phyloP scores from a whole-genome alignment of 2,329 filamentous ascomycete genomes.

The Aspergillus tamarii region DNA sequence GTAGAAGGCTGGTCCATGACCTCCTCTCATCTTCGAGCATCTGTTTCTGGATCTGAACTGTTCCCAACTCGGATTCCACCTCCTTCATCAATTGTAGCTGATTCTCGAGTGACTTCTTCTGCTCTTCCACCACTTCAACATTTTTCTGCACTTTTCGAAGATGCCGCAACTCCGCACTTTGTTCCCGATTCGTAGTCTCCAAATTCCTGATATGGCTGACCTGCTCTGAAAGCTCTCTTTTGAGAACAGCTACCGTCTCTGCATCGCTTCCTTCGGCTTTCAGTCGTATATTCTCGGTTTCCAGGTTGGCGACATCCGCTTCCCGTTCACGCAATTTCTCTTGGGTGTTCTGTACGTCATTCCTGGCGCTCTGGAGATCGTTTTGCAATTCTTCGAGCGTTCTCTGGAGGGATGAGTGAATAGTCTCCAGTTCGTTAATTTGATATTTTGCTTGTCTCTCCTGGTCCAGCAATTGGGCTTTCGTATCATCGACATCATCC shows the following conservation, averaged over 20 bases:
- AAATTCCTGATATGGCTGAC: slow-evolving; percentile 86
- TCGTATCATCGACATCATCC: slow-evolving; percentile 82
- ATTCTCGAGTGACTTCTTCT: slow-evolving; percentile 81
- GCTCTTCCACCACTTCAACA: slow-evolving; percentile 92
- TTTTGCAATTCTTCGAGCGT: slow-evolving; percentile 55
- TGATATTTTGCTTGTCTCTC: slow-evolving; percentile 67
- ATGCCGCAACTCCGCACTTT: slow-evolving; percentile 77
- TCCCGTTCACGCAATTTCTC: slow-evolving; percentile 71
- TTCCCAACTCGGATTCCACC: slow-evolving; percentile 75
- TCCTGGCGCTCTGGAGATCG: slow-evolving; percentile 59
- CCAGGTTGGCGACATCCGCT: slow-evolving; percentile 70
- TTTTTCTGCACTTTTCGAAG: slow-evolving; percentile 80
- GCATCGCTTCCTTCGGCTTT: slow-evolving; percentile 86
- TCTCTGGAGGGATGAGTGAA: slow-evolving; percentile 61
- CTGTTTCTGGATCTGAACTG: slow-evolving; percentile 80
- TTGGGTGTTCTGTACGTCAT: slow-evolving; percentile 64
- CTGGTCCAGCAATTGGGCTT: slow-evolving; percentile 71
- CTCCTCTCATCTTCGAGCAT: slow-evolving; percentile 84
- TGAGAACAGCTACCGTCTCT: slow-evolving; percentile 82
- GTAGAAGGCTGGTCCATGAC: slow-evolving; percentile 84
- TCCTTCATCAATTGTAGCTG: slow-evolving; percentile 75
- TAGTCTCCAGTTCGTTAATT: slow-evolving; percentile 63
- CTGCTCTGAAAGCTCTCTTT: slow-evolving; percentile 86
- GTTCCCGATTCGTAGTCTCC: slow-evolving; percentile 78
- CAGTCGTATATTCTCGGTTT: slow-evolving; percentile 79